Evolutionary conservation across 2,329 filamentous ascomycete genomes (phyloP).

Genomic region (Blastomyces emzantsi): DNA sequence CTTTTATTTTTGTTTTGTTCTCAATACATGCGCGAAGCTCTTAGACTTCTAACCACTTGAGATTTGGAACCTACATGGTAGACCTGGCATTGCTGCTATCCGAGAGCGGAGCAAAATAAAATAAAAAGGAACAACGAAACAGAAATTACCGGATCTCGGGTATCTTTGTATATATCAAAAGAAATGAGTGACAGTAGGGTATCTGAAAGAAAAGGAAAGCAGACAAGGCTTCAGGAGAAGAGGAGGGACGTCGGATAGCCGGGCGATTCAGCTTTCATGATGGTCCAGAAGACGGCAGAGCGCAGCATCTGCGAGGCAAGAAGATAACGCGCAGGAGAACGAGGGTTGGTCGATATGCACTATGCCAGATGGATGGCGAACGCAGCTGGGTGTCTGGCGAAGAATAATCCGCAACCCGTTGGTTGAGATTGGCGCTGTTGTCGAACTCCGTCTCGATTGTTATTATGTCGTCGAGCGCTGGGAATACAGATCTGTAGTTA

Average conservation of each 20-base stretch:
- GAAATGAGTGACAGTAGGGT: slow-evolving; percentile 11
- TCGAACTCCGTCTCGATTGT: not conserved
- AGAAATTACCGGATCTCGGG: not conserved
- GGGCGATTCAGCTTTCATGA: slow-evolving; percentile 10
- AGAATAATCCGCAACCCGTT: not conserved
- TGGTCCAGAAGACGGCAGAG: not conserved
- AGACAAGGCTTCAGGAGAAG: slow-evolving; percentile 5
- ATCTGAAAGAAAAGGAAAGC: slow-evolving; percentile 1
- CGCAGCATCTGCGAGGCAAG: slow-evolving; percentile 5
- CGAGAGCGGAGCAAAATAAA: not conserved
- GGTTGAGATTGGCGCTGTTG: not conserved
- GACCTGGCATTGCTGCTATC: slow-evolving; percentile 34
- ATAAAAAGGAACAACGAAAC: not conserved
- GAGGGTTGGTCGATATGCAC: not conserved
- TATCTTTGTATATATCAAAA: not conserved
- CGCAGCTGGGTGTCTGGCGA: not conserved
- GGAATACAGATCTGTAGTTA: too few species aligned
- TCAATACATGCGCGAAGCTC: too few species aligned
- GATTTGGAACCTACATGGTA: slow-evolving; percentile 32
- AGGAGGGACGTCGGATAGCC: slow-evolving; percentile 5
- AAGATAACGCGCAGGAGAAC: not conserved
- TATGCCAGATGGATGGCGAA: not conserved
- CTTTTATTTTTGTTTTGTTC: not conserved
- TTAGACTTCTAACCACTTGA: not conserved
- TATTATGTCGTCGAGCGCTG: not conserved